phyloP scores from a whole-genome alignment of 148 eudicot genomes.

The Cornus controversa region DNA sequence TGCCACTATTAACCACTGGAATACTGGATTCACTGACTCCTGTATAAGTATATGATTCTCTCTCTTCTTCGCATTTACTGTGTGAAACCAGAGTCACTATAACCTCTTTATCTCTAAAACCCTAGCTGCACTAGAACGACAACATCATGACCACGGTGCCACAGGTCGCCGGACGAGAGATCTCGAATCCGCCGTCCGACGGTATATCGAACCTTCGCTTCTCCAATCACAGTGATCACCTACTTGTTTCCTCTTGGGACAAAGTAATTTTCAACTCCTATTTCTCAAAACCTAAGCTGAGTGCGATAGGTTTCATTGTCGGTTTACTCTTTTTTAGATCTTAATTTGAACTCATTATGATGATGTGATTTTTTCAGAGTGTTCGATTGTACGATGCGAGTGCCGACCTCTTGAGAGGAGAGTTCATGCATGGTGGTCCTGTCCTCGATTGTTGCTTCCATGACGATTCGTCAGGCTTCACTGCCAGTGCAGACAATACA shows the following conservation, averaged over 20 bases:
- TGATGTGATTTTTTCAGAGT: slow-evolving; percentile 35
- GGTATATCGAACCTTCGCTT: slow-evolving; percentile 77
- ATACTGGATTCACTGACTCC: neutral
- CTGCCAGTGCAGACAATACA: slow-evolving; percentile 69
- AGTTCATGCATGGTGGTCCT: slow-evolving; percentile 84
- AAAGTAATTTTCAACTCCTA: slow-evolving; percentile 32
- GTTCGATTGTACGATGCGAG: slow-evolving; percentile 91
- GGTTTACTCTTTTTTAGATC: neutral
- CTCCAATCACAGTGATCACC: slow-evolving; percentile 74
- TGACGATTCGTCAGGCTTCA: slow-evolving; percentile 90
- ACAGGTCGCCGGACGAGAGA: slow-evolving; percentile 59
- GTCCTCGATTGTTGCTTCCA: slow-evolving; percentile 95
- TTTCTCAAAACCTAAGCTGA: neutral
- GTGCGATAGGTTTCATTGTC: neutral
- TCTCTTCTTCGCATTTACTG: too few species aligned
- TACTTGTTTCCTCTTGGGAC: slow-evolving; percentile 86
- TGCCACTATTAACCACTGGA: too few species aligned
- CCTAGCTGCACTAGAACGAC: neutral
- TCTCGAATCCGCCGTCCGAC: slow-evolving; percentile 71
- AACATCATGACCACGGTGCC: slow-evolving; percentile 54
- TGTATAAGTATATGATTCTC: too few species aligned
- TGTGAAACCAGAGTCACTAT: neutral
- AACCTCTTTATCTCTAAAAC: neutral
- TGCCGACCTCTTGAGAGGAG: slow-evolving; percentile 73
- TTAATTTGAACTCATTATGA: neutral